Evolutionary conservation across 192 early-diverging fungal genomes (phyloP), one percentile per base, ranked within the genome.

Genomic region (Kickxella alabastrina): DNA sequence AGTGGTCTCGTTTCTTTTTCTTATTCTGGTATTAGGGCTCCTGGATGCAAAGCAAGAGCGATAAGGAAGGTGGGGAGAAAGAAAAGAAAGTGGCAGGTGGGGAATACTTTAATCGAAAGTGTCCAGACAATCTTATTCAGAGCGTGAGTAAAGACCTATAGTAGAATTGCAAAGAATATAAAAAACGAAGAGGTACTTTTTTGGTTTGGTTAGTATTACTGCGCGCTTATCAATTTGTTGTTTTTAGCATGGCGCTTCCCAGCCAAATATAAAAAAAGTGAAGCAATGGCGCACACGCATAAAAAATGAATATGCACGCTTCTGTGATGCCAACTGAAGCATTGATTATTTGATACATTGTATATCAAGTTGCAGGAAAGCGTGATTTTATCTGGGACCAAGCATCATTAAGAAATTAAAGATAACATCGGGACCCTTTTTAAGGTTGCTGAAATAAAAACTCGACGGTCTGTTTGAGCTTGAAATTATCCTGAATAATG

Each of bases 1-100:
- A n/a, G n/a, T n/a, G n/a, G n/a, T n/a, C n/a, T 38, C 36, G 36
- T 14, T 38, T 38, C 1, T 31, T 48, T 48, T 50, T 38, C 24
- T 18, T 15, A 13, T 13, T 19, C 22, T 50, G 21, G 10, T 37
- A 23, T 35, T 24, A 23, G 36, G 36, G 35, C 51, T 61, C 44
- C 46, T 38, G 44, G 59, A 61, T 61, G 59, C 50, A 53, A 53
- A 47, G 43, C 50, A 61, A 61, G 50, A 53, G 34, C 40, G 41
- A 43, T 22, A 54, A 31, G 9, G n/a, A 35, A 38, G 18, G 26
- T 24, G 19, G 24, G 21, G 25, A 34, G 25, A 26, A 36, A 17
- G 31, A 43, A n/a, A 31, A 35, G 28, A 27, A 27, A 23, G 24
- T 23, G 8, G 7, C 15, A 24, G 22, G 19, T 43, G 23, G 19